phyloP scores from a whole-genome alignment of 106 monocot species.

The Allium fistulosum region DNA sequence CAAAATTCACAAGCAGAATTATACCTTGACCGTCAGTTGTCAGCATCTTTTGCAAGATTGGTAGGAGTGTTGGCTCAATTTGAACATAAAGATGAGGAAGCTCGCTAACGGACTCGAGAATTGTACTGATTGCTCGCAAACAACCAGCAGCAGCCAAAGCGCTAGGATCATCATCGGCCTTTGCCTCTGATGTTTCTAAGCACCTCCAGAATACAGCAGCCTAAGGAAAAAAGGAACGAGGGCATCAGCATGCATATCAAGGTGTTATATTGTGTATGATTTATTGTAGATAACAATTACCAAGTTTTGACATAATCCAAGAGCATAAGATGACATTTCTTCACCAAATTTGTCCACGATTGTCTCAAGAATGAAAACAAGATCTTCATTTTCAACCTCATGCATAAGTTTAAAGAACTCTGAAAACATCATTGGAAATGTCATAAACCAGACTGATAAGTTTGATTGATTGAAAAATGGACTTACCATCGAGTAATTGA shows the following conservation, averaged over 20 bases:
- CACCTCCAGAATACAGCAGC: conserved; percentile 96
- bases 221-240: conserved; percentile 19
- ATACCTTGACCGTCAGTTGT: conserved; percentile 97
- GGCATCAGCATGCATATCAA: background rate
- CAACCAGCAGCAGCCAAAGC: conserved; percentile 96
- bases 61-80: conserved; percentile 82
- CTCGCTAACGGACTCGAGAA: conserved; percentile 90
- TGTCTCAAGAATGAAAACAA: conserved; percentile 96
- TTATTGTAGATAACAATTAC: conserved; percentile 19
- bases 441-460: background rate
- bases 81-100: conserved; percentile 89
- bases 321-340: conserved; percentile 98
- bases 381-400: conserved; percentile 98
- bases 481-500: conserved; percentile 91
- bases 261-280: background rate
- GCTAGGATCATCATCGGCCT: conserved; percentile 92
- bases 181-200: conserved; percentile 66
- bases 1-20: no score
- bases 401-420: conserved; percentile 99
- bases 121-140: conserved; percentile 96
- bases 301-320: conserved; percentile 94
- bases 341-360: conserved; percentile 99
- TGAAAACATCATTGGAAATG: conserved; percentile 12
- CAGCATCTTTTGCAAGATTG: conserved; percentile 94
- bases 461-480: background rate